phyloP scores from a whole-genome alignment of 2,329 filamentous ascomycete species.

The Ophiostoma sp. region DNA sequence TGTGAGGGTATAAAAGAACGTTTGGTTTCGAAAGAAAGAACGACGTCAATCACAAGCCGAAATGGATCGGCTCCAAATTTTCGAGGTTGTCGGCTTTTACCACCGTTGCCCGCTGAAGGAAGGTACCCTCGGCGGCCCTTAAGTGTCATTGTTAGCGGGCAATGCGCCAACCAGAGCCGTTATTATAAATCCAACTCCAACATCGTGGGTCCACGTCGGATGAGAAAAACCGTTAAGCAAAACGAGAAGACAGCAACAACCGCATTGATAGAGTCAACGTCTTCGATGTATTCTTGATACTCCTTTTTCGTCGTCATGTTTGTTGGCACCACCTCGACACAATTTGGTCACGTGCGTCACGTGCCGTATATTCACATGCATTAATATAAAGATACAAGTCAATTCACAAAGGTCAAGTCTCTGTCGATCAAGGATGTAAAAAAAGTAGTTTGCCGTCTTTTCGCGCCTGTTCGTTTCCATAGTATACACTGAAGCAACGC shows the following conservation, averaged over 20 bases:
- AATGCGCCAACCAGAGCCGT: background rate
- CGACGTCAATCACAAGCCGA: background rate
- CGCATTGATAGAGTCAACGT: no score
- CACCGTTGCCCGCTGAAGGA: slow-evolving; percentile 7
- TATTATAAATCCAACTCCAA: slow-evolving; percentile 15
- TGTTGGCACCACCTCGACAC: background rate
- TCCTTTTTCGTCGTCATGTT: no score
- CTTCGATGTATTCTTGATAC: background rate
- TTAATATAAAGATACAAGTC: background rate
- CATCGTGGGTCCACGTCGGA: background rate
- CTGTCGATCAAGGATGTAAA: background rate
- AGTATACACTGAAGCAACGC: slow-evolving; percentile 24
- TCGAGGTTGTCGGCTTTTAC: slow-evolving; percentile 14
- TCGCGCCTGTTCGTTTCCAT: slow-evolving; percentile 23
- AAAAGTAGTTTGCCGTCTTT: slow-evolving; percentile 17
- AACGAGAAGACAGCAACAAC: no score
- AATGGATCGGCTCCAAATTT: background rate
- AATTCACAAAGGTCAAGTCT: background rate
- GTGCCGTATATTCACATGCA: background rate
- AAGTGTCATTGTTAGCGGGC: background rate
- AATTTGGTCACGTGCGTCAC: background rate
- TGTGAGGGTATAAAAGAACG: no score
- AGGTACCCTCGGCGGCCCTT: background rate
- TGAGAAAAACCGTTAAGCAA: no score
- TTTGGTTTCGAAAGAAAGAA: background rate